A percentile compares a stretch with the other conserved stretches of the same genome.
phyloP scores from a whole-genome alignment of 495 filamentous ascomycete species.

The Aspergillus wentii region DNA sequence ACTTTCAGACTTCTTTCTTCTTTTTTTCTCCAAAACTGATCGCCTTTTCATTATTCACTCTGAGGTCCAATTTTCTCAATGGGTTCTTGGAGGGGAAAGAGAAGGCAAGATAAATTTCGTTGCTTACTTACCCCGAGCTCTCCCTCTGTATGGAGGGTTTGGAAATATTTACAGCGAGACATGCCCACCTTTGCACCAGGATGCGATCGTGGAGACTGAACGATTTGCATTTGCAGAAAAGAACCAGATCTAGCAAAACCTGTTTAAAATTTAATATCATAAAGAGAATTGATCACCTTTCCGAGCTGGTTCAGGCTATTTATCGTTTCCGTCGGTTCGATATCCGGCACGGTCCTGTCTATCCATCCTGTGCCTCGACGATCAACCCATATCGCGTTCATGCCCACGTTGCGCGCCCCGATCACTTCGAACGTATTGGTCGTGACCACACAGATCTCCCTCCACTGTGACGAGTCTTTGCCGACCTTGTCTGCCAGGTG shows the following conservation, averaged over 20 bases:
- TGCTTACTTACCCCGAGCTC: constrained; percentile 49
- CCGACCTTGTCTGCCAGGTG: constrained; percentile 52
- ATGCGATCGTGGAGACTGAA: too few species aligned
- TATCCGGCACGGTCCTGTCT: constrained; percentile 22
- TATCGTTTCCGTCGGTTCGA: constrained; percentile 26
- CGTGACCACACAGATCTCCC: constrained; percentile 67
- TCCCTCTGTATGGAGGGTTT: constrained; percentile 44
- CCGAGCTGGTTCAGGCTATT: constrained; percentile 25
- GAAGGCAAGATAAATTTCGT: constrained; percentile 40
- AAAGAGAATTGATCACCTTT: constrained; percentile 21
- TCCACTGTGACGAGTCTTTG: constrained; percentile 34
- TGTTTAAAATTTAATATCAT: too few species aligned
- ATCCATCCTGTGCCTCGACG: constrained; percentile 41
- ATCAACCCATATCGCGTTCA: constrained; percentile 70
- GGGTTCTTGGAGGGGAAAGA: constrained; percentile 46
- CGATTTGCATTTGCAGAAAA: too few species aligned
- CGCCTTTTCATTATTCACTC: constrained; percentile 46
- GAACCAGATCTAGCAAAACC: too few species aligned
- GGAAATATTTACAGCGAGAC: constrained; percentile 48
- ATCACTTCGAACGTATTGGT: constrained; percentile 79
- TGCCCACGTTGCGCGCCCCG: constrained; percentile 34
- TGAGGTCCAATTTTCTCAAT: constrained; percentile 32
- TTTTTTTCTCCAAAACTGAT: constrained; percentile 35
- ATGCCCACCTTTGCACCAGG: too few species aligned
- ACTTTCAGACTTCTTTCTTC: constrained; percentile 28